Base-by-base conservation (phyloP, 495 filamentous ascomycete species). In the Amniculicola lignicola region DNA sequence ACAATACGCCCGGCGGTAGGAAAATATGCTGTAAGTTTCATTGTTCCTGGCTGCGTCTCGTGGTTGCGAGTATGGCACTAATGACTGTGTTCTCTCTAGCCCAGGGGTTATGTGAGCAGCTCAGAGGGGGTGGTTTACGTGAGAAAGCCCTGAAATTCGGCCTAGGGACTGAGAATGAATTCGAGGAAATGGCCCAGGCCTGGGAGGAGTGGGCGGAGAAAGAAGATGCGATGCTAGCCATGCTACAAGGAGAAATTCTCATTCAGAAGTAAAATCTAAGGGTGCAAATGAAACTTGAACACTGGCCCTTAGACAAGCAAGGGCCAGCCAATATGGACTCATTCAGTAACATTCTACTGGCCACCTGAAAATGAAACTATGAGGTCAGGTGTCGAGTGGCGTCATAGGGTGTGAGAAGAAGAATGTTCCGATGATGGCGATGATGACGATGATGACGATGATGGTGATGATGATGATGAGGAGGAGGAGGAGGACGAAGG, bases 181-280 rank as follows among this genome's bases (percentile, higher is more conserved):
- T 74, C 29, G 72, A 75, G 19, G 68, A 72, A 45, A 74, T 77
- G 72, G 60, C 64, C 27, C 57, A 66, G 44, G 72, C 60, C n/a
- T 77, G 72, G 73, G 57, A 66, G 55, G 67, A 66, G 59, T 78
- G 72, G 72, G 61, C 55, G 23, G 58, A 58, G 36, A 58, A 39
- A 39, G 70, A 69, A n/a, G 67, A 72, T 59, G 69, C 67, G 28
- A 67, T 49, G 3, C 55, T 72, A 49, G 69, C 65, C n/a, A 64
- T 67, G 53, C 42, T 76, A 61, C 64, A 73, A 28, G 75, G 75
- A 25, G 74, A 77, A 60, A 65, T 74, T 22, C 49, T 76, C 15
- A 61, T 71, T n/a, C 58, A 59, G 28, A 73, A 71, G 57, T 71
- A 65, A 86, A 37, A 35, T 58, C 42, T n/a, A 41, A 33, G 29